phyloP scores from a whole-genome alignment of 352 stramenopile genomes.

The Globisporangium nunn region DNA sequence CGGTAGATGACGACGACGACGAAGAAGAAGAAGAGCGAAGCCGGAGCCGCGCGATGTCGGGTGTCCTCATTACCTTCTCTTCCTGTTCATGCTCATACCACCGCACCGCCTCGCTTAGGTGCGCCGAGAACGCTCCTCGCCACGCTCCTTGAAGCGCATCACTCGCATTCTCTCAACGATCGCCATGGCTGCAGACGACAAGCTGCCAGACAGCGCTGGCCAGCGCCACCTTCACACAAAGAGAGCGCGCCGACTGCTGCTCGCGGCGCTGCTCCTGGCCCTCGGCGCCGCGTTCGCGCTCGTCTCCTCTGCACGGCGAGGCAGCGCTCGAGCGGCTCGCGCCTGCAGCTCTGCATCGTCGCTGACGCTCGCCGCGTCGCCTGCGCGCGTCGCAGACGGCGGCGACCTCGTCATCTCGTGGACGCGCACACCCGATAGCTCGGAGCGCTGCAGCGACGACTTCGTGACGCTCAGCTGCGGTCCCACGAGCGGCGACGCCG shows the following conservation, averaged over 20 bases:
- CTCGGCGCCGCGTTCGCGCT: slow-evolving; percentile 4
- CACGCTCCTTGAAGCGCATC: too few species aligned
- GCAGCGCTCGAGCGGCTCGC: not conserved
- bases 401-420: slow-evolving; percentile 50
- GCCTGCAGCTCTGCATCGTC: not conserved
- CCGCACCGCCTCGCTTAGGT: not conserved
- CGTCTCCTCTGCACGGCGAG: not conserved
- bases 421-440: slow-evolving; percentile 5
- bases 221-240: not conserved
- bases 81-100: not conserved
- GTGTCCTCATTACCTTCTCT: not conserved
- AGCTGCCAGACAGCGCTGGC: not conserved
- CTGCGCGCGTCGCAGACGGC: slow-evolving; percentile 31
- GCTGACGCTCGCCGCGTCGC: slow-evolving; percentile 17
- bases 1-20: not conserved
- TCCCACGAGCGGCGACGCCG: slow-evolving; percentile 29
- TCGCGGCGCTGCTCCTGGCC: slow-evolving; percentile 2
- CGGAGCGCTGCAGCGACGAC: slow-evolving; percentile 24
- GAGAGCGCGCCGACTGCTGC: not conserved
- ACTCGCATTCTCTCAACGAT: not conserved
- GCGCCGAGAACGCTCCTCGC: not conserved
- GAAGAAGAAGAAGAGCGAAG: not conserved
- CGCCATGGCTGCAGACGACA: not conserved
- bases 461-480: slow-evolving; percentile 67
- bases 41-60: not conserved